These are phyloP conservation scores for Rhododendron simsii DNA, from an alignment of 148 eudicot genomes.

Conservation along the genomic window DNA sequence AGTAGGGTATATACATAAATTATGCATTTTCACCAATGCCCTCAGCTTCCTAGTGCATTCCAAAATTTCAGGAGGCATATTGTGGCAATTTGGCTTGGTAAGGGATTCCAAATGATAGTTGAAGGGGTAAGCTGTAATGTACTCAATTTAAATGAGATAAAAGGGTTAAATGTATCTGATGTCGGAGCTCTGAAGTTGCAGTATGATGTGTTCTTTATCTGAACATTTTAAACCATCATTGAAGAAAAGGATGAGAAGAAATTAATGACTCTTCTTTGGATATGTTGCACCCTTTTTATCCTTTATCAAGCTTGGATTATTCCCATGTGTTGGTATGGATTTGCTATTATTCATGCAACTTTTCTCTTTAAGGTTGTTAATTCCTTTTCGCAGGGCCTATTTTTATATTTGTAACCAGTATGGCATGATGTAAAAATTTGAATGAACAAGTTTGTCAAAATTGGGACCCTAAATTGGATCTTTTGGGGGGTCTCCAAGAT, in stretches of 20 bases:
- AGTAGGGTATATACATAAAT: neutral
- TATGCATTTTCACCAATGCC: neutral
- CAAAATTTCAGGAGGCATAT: neutral
- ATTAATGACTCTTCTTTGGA: neutral
- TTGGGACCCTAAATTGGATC: neutral
- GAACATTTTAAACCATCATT: neutral
- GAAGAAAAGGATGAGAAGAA: neutral
- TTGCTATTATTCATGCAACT: neutral
- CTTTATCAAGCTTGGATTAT: neutral
- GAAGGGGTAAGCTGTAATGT: neutral
- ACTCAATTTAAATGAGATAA: neutral
- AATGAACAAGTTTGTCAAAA: neutral
- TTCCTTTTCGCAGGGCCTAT: no score
- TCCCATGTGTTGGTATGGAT: neutral
- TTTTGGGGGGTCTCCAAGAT: no score
- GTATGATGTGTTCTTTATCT: no score
- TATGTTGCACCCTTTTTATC: neutral
- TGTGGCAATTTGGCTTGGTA: neutral
- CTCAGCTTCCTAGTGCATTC: neutral
- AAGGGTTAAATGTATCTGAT: neutral
- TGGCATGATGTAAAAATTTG: neutral
- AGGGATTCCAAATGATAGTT: neutral
- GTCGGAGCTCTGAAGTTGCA: no score
- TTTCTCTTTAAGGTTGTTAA: no score
- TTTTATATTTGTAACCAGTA: no score